These are phyloP conservation scores for Cytidiella melzeri DNA, from an alignment of 768 basidiomycete genomes.

Conservation along the genomic window DNA sequence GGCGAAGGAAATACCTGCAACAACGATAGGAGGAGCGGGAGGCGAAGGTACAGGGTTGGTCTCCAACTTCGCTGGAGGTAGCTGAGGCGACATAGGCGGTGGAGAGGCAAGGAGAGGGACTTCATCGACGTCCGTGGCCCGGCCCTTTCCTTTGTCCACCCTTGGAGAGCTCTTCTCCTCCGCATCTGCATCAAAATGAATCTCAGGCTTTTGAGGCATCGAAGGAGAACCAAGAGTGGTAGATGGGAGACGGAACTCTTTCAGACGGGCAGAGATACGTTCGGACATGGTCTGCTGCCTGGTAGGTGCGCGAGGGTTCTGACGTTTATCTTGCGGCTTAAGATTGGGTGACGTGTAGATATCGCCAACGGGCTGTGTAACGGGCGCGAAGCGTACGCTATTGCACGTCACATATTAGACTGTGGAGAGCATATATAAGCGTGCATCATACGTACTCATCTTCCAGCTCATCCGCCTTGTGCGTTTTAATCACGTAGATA, in stretches of 20 bases:
- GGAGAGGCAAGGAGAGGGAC: constrained; percentile 43
- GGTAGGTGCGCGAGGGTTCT: constrained; percentile 42
- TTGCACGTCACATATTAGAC: constrained; percentile 9
- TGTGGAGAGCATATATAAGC: constrained; percentile 3
- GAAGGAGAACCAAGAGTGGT: constrained; percentile 6
- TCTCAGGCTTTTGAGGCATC: constrained; percentile 13
- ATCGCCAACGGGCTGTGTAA: constrained; percentile 46
- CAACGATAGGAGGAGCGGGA: constrained; percentile 50
- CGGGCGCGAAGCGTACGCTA: constrained; percentile 87
- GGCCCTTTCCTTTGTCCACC: constrained; percentile 83
- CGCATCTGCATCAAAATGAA: constrained; percentile 25
- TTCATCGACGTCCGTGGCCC: constrained; percentile 39
- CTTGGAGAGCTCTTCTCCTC: constrained; percentile 37
- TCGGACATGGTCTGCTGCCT: constrained; percentile 81
- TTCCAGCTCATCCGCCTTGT: constrained; percentile 86
- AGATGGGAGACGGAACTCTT: constrained; percentile 61
- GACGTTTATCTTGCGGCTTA: constrained; percentile 37
- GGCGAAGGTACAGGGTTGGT: constrained; percentile 34
- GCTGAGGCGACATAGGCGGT: constrained; percentile 55
- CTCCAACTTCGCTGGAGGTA: constrained; percentile 37
- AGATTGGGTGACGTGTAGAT: constrained; percentile 78
- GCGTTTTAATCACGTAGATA: constrained; percentile 69
- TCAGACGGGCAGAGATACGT: constrained; percentile 77
- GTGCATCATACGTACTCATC: constrained; percentile 69
- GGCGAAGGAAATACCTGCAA: constrained; percentile 70